These are phyloP conservation scores for Hepatocystis sp. DNA, from an alignment of 169 alveolate species.

Conservation along the genomic window DNA sequence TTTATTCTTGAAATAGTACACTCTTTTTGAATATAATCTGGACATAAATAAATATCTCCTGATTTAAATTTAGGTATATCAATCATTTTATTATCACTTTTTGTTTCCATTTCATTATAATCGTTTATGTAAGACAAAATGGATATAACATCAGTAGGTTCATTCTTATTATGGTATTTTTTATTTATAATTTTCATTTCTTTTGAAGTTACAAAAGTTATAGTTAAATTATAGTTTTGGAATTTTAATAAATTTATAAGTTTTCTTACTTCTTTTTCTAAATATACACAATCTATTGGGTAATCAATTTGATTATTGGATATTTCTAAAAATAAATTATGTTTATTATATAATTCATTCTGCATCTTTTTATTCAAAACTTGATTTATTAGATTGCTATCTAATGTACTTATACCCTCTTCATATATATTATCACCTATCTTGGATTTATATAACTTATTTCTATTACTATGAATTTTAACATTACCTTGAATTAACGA, in stretches of 20 bases:
- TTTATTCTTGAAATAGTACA: constrained; percentile 27
- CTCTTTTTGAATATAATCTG: constrained; percentile 53
- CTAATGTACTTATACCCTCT: background rate
- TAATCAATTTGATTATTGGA: constrained; percentile 35
- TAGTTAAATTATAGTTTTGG: constrained; percentile 21
- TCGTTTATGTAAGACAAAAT: constrained; percentile 7
- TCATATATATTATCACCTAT: constrained; percentile 11
- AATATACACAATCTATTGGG: constrained; percentile 32
- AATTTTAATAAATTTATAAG: constrained; percentile 27
- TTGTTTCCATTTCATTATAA: background rate
- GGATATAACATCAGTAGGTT: constrained; percentile 60
- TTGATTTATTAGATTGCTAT: constrained; percentile 3
- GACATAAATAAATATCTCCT: constrained; percentile 64
- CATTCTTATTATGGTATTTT: constrained; percentile 23
- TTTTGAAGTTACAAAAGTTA: constrained; percentile 33
- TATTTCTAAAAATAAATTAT: constrained; percentile 36
- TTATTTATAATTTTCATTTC: constrained; percentile 57
- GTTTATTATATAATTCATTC: constrained; percentile 5
- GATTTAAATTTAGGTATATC: constrained; percentile 4
- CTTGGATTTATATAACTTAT: background rate
- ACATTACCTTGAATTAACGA: too few species aligned
- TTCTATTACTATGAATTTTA: background rate
- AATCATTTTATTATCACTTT: background rate
- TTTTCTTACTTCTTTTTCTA: constrained; percentile 60
- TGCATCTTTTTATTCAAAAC: background rate